A percentile compares a stretch with the other conserved stretches of the same genome.
phyloP scores from a whole-genome alignment of 768 basidiomycete genomes.

The Boletus rubroflammeus region DNA sequence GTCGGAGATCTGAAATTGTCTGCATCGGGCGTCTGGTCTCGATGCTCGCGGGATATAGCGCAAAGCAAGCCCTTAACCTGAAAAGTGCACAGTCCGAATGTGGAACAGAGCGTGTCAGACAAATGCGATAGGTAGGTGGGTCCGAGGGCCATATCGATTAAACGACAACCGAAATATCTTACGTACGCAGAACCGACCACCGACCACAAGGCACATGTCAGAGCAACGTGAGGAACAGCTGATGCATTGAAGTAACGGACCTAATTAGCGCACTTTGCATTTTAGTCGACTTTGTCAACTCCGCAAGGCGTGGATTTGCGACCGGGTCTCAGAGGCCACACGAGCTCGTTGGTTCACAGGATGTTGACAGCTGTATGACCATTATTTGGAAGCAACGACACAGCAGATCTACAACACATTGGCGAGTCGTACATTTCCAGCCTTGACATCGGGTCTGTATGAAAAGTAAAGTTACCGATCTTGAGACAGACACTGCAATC shows the following conservation, averaged over 20 bases:
- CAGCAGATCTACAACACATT: slow-evolving; percentile 26
- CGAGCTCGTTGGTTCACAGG: slow-evolving; percentile 12
- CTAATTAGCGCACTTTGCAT: slow-evolving; percentile 35
- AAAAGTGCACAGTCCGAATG: slow-evolving; percentile 30
- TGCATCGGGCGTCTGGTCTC: slow-evolving; percentile 34
- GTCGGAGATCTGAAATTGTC: slow-evolving; percentile 38
- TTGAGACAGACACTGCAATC: slow-evolving; percentile 19
- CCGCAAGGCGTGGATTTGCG: slow-evolving; percentile 26
- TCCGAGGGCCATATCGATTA: slow-evolving; percentile 39
- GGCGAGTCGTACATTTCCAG: slow-evolving; percentile 23
- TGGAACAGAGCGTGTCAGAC: slow-evolving; percentile 31
- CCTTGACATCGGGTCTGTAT: slow-evolving; percentile 19
- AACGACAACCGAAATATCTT: slow-evolving; percentile 35
- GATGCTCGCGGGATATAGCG: slow-evolving; percentile 37
- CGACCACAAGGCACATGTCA: slow-evolving; percentile 34
- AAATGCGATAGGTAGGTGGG: slow-evolving; percentile 34
- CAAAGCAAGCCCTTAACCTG: slow-evolving; percentile 34
- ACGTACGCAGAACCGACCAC: slow-evolving; percentile 30
- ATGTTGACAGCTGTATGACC: slow-evolving; percentile 22
- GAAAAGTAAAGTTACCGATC: slow-evolving; percentile 17
- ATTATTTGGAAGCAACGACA: slow-evolving; percentile 23
- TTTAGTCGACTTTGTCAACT: slow-evolving; percentile 28
- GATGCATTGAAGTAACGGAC: slow-evolving; percentile 28
- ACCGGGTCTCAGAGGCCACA: slow-evolving; percentile 27
- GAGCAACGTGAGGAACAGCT: slow-evolving; percentile 27